Conservation (phyloP, 805 yeast species). For the Starmerella scarabaei region DNA sequence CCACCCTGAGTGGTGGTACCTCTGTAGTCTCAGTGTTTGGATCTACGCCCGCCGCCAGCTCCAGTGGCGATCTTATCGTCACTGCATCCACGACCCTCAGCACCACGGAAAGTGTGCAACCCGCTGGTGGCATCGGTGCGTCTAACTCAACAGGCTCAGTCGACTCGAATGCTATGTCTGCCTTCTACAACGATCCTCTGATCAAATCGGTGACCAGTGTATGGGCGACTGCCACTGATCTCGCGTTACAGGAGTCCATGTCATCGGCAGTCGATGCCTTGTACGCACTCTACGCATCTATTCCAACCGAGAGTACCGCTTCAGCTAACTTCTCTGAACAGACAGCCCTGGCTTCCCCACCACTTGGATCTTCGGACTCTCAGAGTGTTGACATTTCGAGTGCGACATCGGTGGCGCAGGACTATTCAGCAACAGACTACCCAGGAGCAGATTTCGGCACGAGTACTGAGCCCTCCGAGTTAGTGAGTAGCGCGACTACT, state of each 20-base stretch:
- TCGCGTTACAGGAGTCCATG: neutral
- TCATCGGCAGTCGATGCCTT: neutral
- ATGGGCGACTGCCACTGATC: slow-evolving; percentile 4
- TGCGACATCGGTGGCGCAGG: too few relatives aligned
- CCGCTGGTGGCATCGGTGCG: neutral
- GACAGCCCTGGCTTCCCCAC: too few relatives aligned
- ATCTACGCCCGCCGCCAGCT: neutral
- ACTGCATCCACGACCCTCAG: neutral
- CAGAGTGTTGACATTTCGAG: neutral
- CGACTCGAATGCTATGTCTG: neutral
- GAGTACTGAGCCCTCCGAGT: too few relatives aligned
- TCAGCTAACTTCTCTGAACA: neutral
- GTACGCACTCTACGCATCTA: neutral
- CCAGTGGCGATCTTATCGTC: too few relatives aligned
- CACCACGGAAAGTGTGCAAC: neutral
- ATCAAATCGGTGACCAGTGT: slow-evolving; percentile 1
- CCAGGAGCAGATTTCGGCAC: too few relatives aligned
- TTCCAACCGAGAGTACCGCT: too few relatives aligned
- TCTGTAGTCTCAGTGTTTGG: neutral
- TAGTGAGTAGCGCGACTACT: too few relatives aligned
- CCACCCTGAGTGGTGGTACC: neutral
- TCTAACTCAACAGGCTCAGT: neutral
- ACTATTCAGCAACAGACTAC: too few relatives aligned
- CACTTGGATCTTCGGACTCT: neutral
- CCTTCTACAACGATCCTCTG: neutral